A percentile compares a stretch with the other conserved stretches of the same genome.
phyloP scores from a whole-genome alignment of 2,329 filamentous ascomycete species.

The Trichoderma sp. region DNA sequence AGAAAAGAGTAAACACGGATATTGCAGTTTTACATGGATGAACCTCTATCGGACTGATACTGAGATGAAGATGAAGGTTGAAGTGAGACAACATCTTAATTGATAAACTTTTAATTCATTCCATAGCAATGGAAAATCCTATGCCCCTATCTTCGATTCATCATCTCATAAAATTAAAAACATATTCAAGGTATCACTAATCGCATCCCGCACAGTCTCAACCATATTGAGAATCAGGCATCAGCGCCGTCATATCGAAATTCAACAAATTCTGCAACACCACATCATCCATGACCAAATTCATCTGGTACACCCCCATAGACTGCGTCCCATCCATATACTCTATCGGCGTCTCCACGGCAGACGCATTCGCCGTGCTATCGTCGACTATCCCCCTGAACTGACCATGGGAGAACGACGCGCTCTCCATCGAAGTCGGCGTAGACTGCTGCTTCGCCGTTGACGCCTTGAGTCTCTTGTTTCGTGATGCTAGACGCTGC shows the following conservation, averaged over 20 bases:
- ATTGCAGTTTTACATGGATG: too few species aligned
- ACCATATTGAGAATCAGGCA: not conserved
- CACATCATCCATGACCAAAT: constrained; percentile 17
- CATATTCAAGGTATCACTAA: not conserved
- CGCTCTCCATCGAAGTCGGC: not conserved
- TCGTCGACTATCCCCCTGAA: not conserved
- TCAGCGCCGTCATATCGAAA: constrained; percentile 21
- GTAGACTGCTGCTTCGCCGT: not conserved
- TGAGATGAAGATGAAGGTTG: not conserved
- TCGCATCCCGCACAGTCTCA: not conserved
- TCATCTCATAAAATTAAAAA: not conserved
- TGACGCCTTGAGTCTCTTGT: not conserved
- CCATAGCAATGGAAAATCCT: not conserved
- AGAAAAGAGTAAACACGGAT: too few species aligned
- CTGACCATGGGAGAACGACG: not conserved
- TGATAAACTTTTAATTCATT: not conserved
- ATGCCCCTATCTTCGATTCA: too few species aligned
- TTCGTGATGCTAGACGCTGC: constrained; percentile 10
- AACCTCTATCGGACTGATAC: too few species aligned
- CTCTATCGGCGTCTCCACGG: not conserved
- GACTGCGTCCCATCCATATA: not conserved
- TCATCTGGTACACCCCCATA: not conserved
- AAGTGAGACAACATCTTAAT: not conserved
- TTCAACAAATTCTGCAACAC: constrained; percentile 14
- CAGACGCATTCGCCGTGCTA: not conserved